phyloP scores from a whole-genome alignment of 1,284 basidiomycete genomes.

The Fistulina hepatica region DNA sequence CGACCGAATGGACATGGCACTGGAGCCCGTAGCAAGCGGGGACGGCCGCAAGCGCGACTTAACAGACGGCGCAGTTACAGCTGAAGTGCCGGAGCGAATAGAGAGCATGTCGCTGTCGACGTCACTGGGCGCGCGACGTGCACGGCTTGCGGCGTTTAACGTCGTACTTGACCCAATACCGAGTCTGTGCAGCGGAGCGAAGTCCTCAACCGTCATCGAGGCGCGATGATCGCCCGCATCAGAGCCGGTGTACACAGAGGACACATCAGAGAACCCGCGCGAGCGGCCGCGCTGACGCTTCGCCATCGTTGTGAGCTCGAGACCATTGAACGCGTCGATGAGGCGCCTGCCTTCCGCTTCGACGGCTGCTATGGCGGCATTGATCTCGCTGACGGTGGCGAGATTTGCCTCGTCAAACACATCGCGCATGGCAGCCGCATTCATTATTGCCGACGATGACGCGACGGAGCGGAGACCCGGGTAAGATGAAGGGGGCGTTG shows the following conservation, averaged over 20 bases:
- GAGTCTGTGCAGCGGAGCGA: no score
- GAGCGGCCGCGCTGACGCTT: conserved; percentile 30
- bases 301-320: conserved; percentile 49
- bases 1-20: conserved; percentile 15
- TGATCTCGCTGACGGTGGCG: conserved; percentile 44
- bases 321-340: conserved; percentile 57
- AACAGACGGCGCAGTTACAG: conserved; percentile 21
- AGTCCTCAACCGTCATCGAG: no score
- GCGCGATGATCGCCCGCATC: no score
- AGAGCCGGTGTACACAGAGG: conserved; percentile 19
- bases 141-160: not conserved
- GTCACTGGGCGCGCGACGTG: no score
- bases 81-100: conserved; percentile 32
- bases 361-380: conserved; percentile 46
- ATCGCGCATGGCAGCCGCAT: conserved; percentile 21
- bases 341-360: conserved; percentile 55
- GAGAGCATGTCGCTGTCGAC: conserved; percentile 28
- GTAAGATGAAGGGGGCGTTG: conserved; percentile 4
- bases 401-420: conserved; percentile 38
- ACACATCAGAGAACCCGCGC: conserved; percentile 21
- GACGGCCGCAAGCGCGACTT: conserved; percentile 17
- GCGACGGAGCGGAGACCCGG: conserved; percentile 10
- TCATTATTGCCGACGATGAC: conserved; percentile 18
- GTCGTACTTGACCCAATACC: no score
- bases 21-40: conserved; percentile 24